Base-by-base conservation (phyloP, 2,329 filamentous ascomycete species). In the Alternaria sp. region DNA sequence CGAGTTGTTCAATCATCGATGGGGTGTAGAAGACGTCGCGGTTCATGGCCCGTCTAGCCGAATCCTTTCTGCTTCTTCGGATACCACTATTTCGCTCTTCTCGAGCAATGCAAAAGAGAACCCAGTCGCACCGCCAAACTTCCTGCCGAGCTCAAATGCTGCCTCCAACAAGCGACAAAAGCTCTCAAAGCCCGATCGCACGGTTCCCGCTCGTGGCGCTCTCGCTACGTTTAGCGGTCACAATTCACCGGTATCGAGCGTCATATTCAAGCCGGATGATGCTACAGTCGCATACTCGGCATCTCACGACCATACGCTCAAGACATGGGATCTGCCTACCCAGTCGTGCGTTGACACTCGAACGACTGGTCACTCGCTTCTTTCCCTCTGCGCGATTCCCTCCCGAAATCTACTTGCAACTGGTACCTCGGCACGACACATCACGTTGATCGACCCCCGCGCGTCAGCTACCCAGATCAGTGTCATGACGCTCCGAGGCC, bases 391-490 rank as follows among this genome's bases (percentile, higher is more conserved):
- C 65, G 89, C 93, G 6, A 83, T 99, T 14, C 87, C 89, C 2
- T 85, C 88, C 3, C 81, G 90, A 28, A 81, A 85, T 74, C 81
- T 90, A 66, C 80, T 91, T 34, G 88, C 88, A 14, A 90, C 92
- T 22, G 95, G 94, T 60, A 97, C 92, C 2, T 90, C 90, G 16
- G 92, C 92, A 22, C 86, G 93, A 57, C 92, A 97, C 81, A 92
- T 99, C 75, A 94, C 93, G 0, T 86, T 99, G n/a, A 87, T 98
- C 68, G 95, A 99, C 78, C 94, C 94, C 4, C 89, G 95, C 54
- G 90, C 88, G 30, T 91, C 89, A 4, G 91, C 93, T 4, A 86
- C 89, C 1, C 86, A 89, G 1, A 91, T 94, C 25, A 88, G 90
- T 11, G 92, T 93, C 41, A 92, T 97, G 89, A 97, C 93, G n/a